These are phyloP conservation scores for Xylaria curta DNA, from an alignment of 495 filamentous ascomycete genomes.

Conservation along the genomic window DNA sequence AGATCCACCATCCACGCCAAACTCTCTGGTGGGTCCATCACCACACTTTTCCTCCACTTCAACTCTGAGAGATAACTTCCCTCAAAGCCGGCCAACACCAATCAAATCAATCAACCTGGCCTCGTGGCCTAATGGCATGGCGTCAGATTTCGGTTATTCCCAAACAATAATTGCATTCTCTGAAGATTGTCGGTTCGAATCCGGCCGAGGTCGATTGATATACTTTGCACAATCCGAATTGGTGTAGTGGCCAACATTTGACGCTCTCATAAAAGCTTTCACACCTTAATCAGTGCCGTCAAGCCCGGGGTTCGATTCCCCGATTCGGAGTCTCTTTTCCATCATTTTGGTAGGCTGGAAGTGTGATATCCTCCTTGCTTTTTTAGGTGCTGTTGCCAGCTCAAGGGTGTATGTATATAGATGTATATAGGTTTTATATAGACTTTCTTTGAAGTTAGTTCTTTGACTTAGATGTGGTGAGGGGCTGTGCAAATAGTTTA, in stretches of 20 bases:
- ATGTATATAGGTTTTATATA: background rate
- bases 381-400: background rate
- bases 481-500: background rate
- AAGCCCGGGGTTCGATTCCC: conserved; percentile 49
- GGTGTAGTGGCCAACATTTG: conserved; percentile 46
- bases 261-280: conserved; percentile 37
- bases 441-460: too few relatives aligned
- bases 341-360: too few relatives aligned
- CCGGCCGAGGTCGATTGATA: conserved; percentile 25
- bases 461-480: too few relatives aligned
- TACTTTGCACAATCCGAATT: conserved; percentile 34
- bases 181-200: conserved; percentile 32
- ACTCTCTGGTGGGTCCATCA: background rate
- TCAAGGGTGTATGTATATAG: background rate
- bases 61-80: background rate
- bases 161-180: too few relatives aligned
- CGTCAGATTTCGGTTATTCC: conserved; percentile 27
- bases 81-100: background rate
- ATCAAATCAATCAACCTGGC: background rate
- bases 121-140: conserved; percentile 30
- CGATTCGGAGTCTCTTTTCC: conserved; percentile 40
- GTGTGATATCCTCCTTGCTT: too few relatives aligned
- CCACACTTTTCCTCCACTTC: background rate
- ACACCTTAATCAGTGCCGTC: conserved; percentile 35
- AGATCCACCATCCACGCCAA: background rate